Conservation (phyloP, 768 basidiomycete species). For the Leccinum broughii region DNA sequence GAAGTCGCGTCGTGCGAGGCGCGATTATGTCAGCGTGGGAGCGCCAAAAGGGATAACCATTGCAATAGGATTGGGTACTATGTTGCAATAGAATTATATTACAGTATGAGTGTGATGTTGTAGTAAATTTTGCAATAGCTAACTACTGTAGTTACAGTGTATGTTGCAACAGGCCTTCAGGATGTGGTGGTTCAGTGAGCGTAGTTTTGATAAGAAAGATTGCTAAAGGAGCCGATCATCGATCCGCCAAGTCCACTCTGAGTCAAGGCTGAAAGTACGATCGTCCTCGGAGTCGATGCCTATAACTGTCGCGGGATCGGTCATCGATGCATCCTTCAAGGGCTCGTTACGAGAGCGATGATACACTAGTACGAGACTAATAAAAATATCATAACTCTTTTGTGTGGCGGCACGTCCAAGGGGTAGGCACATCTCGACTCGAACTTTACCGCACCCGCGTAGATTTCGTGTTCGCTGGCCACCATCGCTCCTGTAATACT, state of each 20-base stretch:
- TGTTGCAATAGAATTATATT: too few species aligned
- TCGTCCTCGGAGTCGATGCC: not conserved
- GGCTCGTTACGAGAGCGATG: not conserved
- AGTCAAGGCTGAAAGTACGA: not conserved
- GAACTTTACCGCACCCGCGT: not conserved
- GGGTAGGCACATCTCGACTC: not conserved
- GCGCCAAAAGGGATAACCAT: too few species aligned
- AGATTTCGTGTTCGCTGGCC: slow-evolving; percentile 1
- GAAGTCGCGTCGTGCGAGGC: too few species aligned
- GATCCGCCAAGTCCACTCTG: not conserved
- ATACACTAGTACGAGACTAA: not conserved
- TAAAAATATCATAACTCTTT: not conserved
- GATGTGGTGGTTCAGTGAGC: not conserved
- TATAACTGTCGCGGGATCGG: slow-evolving; percentile 4
- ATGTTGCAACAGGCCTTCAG: too few species aligned
- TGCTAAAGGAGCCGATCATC: not conserved
- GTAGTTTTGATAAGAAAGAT: not conserved
- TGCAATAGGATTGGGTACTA: too few species aligned
- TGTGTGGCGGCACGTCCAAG: not conserved
- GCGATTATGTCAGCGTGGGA: too few species aligned
- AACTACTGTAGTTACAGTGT: too few species aligned
- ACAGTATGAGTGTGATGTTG: too few species aligned
- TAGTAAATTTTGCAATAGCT: too few species aligned
- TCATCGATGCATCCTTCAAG: not conserved
- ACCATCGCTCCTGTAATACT: not conserved